Evolutionary conservation across 2,329 filamentous ascomycete genomes (phyloP).

Genomic region (Fusarium decemcellulare): DNA sequence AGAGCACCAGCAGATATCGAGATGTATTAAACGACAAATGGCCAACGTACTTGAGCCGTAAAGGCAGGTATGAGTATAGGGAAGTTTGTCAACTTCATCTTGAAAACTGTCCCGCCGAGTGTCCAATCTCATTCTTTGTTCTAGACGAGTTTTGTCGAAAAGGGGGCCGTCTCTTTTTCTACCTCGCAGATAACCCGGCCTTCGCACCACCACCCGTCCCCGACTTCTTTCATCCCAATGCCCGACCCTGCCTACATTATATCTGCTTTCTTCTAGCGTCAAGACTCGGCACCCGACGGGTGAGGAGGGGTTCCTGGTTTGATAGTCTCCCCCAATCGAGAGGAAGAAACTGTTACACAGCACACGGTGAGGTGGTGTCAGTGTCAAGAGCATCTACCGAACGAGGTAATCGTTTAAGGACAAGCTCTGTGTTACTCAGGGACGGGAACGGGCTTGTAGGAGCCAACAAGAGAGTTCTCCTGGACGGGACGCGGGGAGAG

Average conservation of each 20-base stretch:
- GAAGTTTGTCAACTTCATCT: conserved; percentile 53
- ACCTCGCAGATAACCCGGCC: background rate
- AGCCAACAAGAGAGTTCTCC: background rate
- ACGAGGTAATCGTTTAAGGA: conserved; percentile 11
- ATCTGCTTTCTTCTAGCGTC: conserved; percentile 15
- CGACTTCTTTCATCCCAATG: background rate
- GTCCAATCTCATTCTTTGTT: conserved; percentile 30
- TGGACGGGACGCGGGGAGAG: conserved; percentile 10
- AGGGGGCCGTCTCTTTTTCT: background rate
- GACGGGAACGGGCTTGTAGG: background rate
- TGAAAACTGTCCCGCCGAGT: conserved; percentile 7
- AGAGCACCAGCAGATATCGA: background rate
- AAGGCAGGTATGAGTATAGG: conserved; percentile 56
- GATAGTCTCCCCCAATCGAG: conserved; percentile 10
- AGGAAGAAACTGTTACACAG: conserved; percentile 1
- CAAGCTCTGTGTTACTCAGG: conserved; percentile 24
- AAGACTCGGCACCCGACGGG: conserved; percentile 8
- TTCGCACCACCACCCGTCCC: background rate
- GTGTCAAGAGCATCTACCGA: conserved; percentile 36
- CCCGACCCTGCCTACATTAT: conserved; percentile 23
- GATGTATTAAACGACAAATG: background rate
- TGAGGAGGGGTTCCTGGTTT: conserved; percentile 1
- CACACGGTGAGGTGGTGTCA: conserved; percentile 11
- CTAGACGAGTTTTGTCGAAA: background rate
- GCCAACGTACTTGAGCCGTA: conserved; percentile 51